Evolutionary conservation across 139 green algal genomes (phyloP), one percentile per base, ranked within the genome.

Genomic region (Nannochloris sp.): DNA sequence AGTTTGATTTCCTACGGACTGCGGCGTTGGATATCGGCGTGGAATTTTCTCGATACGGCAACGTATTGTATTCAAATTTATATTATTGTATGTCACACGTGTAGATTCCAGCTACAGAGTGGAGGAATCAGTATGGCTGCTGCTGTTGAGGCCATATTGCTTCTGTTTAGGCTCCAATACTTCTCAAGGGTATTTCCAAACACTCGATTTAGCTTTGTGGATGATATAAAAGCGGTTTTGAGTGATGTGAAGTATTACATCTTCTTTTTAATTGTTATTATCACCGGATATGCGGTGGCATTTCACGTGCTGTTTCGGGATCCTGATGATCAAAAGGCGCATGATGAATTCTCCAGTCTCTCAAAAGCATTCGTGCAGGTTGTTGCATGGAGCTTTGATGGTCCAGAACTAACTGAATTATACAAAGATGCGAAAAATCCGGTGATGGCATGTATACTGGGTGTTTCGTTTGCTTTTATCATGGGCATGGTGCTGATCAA

Each of bases 261-360:
- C 4, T 33, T 68, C 16, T 69, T 81, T 64, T 48, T 81, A 25
- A 33, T 81, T 33, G 59, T 82, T 17, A 59, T 81, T 55, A 70
- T 81, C 59, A 30, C 75, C 55, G 72, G 72, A n/a, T 78, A 71
- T 60, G 71, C 75, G 6, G 33, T 37, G 28, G 46, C 64, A 33
- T 85, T 86, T 68, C 77, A 81, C 65, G 75, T 79, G 30, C 63
- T 85, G 11, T 85, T 83, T 59, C 37, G 70, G 4, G 16, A 53
- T 40, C 33, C 33, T 11, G 31, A 57, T 2, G 74, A 85, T 37
- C 62, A 71, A 59, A 44, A 64, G 29, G 30, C 59, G 3, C 46
- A 65, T 56, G 56, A 61, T 46, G 29, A 61, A 44, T 73, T 66
- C 20, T 12, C 23, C 31, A 61, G 58, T 29, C 45, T 70, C 1